Evolutionary conservation across 225 moss, liverwort and hornwort species (phyloP), one percentile per base, ranked within the genome.

Genomic region (Bryoerythrophyllum caledonicum): DNA sequence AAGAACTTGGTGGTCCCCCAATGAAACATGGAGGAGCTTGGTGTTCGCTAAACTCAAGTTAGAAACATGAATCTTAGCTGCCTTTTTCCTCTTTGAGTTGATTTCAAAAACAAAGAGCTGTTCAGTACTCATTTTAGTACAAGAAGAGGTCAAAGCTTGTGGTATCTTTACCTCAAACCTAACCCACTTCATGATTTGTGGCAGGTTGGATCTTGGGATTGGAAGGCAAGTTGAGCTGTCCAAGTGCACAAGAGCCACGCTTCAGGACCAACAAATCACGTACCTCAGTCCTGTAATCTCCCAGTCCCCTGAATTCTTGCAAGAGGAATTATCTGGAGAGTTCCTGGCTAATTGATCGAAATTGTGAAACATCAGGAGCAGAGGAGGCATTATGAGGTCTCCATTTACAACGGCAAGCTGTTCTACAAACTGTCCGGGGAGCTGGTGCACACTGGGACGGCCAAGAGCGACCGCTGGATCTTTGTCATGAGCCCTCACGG

Each of bases 401-500:
- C 46, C 51, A 80, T 99, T 26, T 77, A 83, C 55, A n/a, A 88
- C 6, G 99, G 99, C 63, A 94, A 95, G 78, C 64, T 99, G 3
- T 82, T 81, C 20, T 82, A 90, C 66, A 91, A 87, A 70, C 41
- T 79, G 12, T 79, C 84, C 2, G 84, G 90, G 63, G 81, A 95
- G 75, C 87, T 86, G 28, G 87, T 99, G 43, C 75, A 92, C 68
- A 94, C 95, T 27, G 48, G 72, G 30, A 13, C 15, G 60, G 15
- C 82, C 4, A 72, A 70, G 24, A 73, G 46, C 11, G 91, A 93
- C 15, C 90, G 90, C 30, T 99, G 90, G 89, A 95, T 99, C 62
- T 99, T 95, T 81, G 95, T 99, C 30, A 88, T 95, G 95, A 91
- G 95, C 72, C 91, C 99, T 54, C 80, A 71, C 56, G 93, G 90